Evolutionary conservation across 345 rosid genomes (phyloP), one percentile per base, ranked within the genome.

Genomic region (Microcos paniculata): DNA sequence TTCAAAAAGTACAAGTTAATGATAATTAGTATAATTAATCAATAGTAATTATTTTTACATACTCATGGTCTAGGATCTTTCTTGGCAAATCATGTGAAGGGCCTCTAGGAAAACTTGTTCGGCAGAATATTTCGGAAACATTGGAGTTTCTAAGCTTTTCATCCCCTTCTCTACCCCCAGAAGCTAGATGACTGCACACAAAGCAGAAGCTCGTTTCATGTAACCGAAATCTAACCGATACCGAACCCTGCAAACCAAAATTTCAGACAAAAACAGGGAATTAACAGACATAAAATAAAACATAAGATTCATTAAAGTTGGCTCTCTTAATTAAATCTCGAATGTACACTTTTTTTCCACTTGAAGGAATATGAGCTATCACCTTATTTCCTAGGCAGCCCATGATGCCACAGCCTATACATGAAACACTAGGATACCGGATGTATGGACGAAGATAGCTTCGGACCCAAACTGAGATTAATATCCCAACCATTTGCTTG

Each of bases 351-450:
- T 51, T 38, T 65, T 19, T 28, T 61, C 30, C 5, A 24, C 9
- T 40, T 23, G 21, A 61, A 31, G 38, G 31, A 6, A 31, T 7
- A 65, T 42, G 31, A 3, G 4, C 35, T 4, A 14, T 75, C 30
- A 92, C 97, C 93, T 92, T 92, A 79, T 92, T 90, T 68, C 97
- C 97, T 8, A 92, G 83, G 89, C 92, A 88, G 74, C 97, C 90
- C 87, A 92, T 86, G 57, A 92, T 75, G 77, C 97, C 97, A 62
- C 97, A 92, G 23, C 97, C 97, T 35, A 92, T 87, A 55, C 92
- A 90, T 12, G 94, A 92, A 46, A 90, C 94, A 59, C 85, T 84
- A 19, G 93, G 89, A 76, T 85, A 76, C 15, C 82, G 76, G 68
- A 92, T 70, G 45, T 79, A 85, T 58, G 86, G 88, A 67, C 82